Percentiles rank a stretch among this genome's conserved stretches.
Conservation (phyloP, 192 early-diverging fungal genomes). For the Bifiguratus adelaidae region DNA sequence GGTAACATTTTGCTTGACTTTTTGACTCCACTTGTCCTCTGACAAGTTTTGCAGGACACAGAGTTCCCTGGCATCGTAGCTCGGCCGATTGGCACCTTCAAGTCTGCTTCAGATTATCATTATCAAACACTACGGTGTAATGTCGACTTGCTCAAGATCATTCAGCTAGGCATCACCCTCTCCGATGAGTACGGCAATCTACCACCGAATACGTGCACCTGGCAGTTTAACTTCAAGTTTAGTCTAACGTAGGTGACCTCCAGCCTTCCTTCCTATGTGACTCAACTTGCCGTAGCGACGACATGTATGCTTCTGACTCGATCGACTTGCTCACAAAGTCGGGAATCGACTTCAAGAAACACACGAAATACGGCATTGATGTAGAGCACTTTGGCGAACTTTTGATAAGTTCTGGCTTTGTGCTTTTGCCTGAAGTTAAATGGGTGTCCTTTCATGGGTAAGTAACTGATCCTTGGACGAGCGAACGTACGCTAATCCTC, state of each 20-base stretch:
- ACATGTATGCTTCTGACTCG: conserved; percentile 99
- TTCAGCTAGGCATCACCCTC: conserved; percentile 95
- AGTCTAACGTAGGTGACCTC: conserved; percentile 53
- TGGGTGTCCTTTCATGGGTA: conserved; percentile 99
- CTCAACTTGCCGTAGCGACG: conserved; percentile 39
- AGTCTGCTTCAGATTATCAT: conserved; percentile 93
- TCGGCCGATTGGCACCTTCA: conserved; percentile 94
- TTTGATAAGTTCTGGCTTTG: conserved; percentile 93
- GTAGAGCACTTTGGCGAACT: conserved; percentile 95
- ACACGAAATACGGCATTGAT: conserved; percentile 94
- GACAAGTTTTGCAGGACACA: conserved; percentile 60
- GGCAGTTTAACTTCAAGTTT: conserved; percentile 99
- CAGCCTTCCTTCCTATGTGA: not conserved
- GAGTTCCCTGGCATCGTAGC: conserved; percentile 99
- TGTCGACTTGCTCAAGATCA: conserved; percentile 94
- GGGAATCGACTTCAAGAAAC: conserved; percentile 95
- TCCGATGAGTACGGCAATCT: conserved; percentile 78
- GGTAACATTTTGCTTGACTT: conserved; percentile 55
- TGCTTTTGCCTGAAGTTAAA: conserved; percentile 87
- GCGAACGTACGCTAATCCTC: too few relatives aligned
- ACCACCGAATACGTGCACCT: conserved; percentile 81
- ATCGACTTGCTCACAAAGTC: conserved; percentile 95
- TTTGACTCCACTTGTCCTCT: not conserved
- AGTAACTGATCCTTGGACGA: not conserved
- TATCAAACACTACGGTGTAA: conserved; percentile 97